A percentile compares a stretch with the other conserved stretches of the same genome.
phyloP scores from a whole-genome alignment of 352 stramenopile species.

The Globisporangium splendens region DNA sequence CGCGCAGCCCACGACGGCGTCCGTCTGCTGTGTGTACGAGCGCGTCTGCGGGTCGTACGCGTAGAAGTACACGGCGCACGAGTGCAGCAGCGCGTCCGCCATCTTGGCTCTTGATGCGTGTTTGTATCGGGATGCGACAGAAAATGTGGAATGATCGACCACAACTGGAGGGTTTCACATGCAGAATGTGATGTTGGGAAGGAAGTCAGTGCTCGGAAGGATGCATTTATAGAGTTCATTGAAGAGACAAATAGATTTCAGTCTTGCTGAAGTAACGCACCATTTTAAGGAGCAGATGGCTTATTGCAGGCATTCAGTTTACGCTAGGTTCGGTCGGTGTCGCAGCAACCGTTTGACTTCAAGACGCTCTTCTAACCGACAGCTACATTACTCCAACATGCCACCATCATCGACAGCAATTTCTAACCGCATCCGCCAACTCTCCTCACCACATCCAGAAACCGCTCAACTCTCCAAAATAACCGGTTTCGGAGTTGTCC shows the following conservation, averaged over 20 bases:
- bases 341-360: not conserved
- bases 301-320: not conserved
- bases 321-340: not conserved
- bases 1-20: conserved; percentile 59
- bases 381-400: not conserved
- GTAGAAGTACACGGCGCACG: conserved; percentile 71
- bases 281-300: not conserved
- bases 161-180: not conserved
- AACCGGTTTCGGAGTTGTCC: too few relatives aligned
- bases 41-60: conserved; percentile 46
- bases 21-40: conserved; percentile 52
- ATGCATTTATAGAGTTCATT: not conserved
- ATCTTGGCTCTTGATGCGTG: conserved; percentile 22
- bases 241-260: too few relatives aligned
- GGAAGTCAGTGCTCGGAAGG: not conserved
- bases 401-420: too few relatives aligned
- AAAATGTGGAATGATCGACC: not conserved
- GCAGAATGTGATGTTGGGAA: not conserved
- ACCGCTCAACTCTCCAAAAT: too few relatives aligned
- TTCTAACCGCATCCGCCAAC: too few relatives aligned
- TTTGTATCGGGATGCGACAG: not conserved
- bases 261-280: not conserved
- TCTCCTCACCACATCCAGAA: too few relatives aligned
- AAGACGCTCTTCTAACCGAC: not conserved
- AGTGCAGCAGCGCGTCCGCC: conserved; percentile 61